phyloP scores from a whole-genome alignment of 257 asterid species.

The Solanum neorickii region DNA sequence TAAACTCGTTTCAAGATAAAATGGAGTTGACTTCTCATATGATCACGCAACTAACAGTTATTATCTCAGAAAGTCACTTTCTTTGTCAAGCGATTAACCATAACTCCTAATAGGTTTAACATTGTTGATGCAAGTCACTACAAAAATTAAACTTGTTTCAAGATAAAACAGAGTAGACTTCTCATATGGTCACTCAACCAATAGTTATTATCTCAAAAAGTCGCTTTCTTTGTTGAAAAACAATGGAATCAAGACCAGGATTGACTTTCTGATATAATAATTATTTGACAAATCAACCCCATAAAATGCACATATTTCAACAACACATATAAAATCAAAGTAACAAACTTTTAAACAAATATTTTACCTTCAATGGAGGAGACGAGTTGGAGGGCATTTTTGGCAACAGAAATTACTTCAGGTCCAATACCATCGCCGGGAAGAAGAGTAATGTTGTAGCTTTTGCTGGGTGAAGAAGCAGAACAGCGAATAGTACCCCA shows the following conservation, averaged over 20 bases:
- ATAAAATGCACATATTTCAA: neutral
- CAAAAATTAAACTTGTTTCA: neutral
- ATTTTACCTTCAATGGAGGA: slow-evolving; percentile 64
- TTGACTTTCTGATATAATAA: neutral
- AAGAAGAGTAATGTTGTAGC: slow-evolving; percentile 72
- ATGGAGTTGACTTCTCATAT: neutral
- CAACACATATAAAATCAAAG: neutral
- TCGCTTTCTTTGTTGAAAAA: neutral
- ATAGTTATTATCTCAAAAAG: neutral
- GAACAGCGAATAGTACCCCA: slow-evolving; percentile 46
- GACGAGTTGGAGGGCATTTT: slow-evolving; percentile 49
- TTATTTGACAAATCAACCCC: neutral
- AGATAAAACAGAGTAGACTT: neutral
- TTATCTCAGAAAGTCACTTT: neutral
- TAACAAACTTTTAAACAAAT: neutral
- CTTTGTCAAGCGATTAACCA: neutral
- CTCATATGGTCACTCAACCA: neutral
- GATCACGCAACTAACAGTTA: too few relatives aligned
- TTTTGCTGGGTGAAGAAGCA: slow-evolving; percentile 38
- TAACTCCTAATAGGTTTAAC: neutral
- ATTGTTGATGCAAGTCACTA: neutral
- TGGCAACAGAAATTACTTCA: slow-evolving; percentile 80
- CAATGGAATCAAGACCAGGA: neutral
- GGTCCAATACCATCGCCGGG: slow-evolving; percentile 99
- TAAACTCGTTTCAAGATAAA: neutral